These are phyloP conservation scores for Astrothelium subdiscretum DNA, from an alignment of 495 filamentous ascomycete genomes.

Conservation along the genomic window DNA sequence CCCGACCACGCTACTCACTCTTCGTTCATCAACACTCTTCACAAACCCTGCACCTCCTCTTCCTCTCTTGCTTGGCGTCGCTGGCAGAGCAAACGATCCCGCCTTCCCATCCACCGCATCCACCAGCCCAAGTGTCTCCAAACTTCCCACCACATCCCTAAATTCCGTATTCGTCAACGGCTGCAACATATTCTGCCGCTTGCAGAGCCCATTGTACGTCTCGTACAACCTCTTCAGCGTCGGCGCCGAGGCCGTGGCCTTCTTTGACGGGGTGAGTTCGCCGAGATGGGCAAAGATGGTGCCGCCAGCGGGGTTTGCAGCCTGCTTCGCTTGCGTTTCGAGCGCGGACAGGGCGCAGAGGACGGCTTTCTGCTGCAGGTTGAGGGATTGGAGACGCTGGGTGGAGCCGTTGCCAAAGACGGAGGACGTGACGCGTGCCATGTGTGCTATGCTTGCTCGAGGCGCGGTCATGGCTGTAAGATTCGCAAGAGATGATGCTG, in stretches of 20 bases:
- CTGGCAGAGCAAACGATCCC: slow-evolving; percentile 21
- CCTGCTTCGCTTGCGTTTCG: slow-evolving; percentile 46
- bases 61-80: slow-evolving; percentile 26
- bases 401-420: slow-evolving; percentile 75
- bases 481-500: not conserved
- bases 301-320: slow-evolving; percentile 8
- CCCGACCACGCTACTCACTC: slow-evolving; percentile 24
- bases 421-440: slow-evolving; percentile 77
- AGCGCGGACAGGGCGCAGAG: slow-evolving; percentile 77
- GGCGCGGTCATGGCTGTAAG: slow-evolving; percentile 64
- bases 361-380: slow-evolving; percentile 92
- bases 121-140: slow-evolving; percentile 75
- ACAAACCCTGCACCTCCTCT: slow-evolving; percentile 23
- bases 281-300: slow-evolving; percentile 22
- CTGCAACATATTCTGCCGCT: slow-evolving; percentile 69
- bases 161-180: slow-evolving; percentile 84
- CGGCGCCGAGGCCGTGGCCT: slow-evolving; percentile 41
- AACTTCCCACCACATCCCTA: slow-evolving; percentile 76
- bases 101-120: slow-evolving; percentile 54
- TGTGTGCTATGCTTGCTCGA: slow-evolving; percentile 75
- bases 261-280: slow-evolving; percentile 43
- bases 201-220: slow-evolving; percentile 69
- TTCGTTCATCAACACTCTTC: slow-evolving; percentile 24
- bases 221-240: slow-evolving; percentile 70
- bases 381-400: slow-evolving; percentile 73